Evolutionary conservation across 1,139 yeast species (phyloP).

Genomic region (Blastobotrys ciferrii): DNA sequence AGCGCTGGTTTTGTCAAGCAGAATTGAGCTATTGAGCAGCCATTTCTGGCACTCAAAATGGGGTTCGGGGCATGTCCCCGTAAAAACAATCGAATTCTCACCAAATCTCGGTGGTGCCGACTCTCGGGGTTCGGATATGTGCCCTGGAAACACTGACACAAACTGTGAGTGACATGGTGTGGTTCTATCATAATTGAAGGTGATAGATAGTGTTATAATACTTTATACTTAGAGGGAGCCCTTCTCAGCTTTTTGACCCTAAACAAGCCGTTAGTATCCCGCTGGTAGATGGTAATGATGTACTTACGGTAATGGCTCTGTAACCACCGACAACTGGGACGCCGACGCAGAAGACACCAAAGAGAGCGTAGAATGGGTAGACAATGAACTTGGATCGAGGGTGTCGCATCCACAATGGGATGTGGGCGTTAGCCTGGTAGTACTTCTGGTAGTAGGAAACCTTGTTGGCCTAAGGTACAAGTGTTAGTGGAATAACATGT

Average conservation of each 20-base stretch:
- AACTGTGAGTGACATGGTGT: too few species aligned
- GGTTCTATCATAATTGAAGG: too few species aligned
- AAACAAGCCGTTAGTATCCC: conserved; percentile 8
- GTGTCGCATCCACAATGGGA: conserved; percentile 42
- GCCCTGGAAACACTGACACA: too few species aligned
- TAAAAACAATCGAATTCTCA: too few species aligned
- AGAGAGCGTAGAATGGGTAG: conserved; percentile 87
- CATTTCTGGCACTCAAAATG: too few species aligned
- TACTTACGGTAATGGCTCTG: conserved; percentile 51
- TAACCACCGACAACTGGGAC: conserved; percentile 74
- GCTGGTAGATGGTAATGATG: neutral
- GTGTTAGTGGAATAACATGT: neutral
- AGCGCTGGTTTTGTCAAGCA: too few species aligned
- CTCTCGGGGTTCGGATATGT: too few species aligned
- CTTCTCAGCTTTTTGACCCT: conserved; percentile 22
- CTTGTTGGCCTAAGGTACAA: conserved; percentile 26
- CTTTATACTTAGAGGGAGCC: conserved; percentile 10
- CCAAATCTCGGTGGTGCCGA: too few species aligned
- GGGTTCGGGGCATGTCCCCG: too few species aligned
- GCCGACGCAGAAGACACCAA: conserved; percentile 64
- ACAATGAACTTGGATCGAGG: conserved; percentile 73
- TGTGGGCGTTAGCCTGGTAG: conserved; percentile 38
- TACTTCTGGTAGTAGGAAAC: conserved; percentile 40
- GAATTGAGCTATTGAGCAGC: too few species aligned
- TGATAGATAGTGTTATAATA: neutral